Evolutionary conservation across 2,329 filamentous ascomycete species (phyloP).

Genomic region (Colletotrichum musae): DNA sequence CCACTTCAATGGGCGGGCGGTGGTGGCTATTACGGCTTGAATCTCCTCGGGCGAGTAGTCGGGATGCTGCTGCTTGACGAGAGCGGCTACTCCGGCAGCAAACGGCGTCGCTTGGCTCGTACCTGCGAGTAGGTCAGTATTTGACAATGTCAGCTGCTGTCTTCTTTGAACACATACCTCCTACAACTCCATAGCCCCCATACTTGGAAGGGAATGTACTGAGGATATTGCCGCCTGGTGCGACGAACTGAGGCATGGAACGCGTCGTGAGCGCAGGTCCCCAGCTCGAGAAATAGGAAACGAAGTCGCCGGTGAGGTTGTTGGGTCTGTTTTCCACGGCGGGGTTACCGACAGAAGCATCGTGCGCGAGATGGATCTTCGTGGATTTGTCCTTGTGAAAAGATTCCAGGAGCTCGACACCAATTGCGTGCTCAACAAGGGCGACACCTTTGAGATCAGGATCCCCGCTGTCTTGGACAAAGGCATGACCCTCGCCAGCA

Average conservation of each 20-base stretch:
- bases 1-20: conserved; percentile 43
- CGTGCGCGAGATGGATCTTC: background rate
- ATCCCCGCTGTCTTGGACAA: conserved; percentile 44
- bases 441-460: conserved; percentile 8
- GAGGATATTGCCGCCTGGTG: conserved; percentile 58
- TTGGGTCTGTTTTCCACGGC: conserved; percentile 2
- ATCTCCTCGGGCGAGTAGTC: conserved; percentile 42
- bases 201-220: conserved; percentile 50
- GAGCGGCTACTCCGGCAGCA: conserved; percentile 54
- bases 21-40: conserved; percentile 45
- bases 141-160: too few species aligned
- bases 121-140: conserved; percentile 45
- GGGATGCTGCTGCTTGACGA: conserved; percentile 43
- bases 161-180: conserved; percentile 18
- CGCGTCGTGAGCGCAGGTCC: conserved; percentile 58
- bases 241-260: conserved; percentile 56
- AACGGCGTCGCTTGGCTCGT: conserved; percentile 63
- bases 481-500: conserved; percentile 55
- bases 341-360: background rate
- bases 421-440: background rate
- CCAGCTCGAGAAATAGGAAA: conserved; percentile 52
- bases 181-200: conserved; percentile 56
- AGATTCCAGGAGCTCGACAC: conserved; percentile 9
- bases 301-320: conserved; percentile 6
- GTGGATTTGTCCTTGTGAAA: background rate